phyloP scores from a whole-genome alignment of 164 flowering plant species.

The Paratinospora sagittata region DNA sequence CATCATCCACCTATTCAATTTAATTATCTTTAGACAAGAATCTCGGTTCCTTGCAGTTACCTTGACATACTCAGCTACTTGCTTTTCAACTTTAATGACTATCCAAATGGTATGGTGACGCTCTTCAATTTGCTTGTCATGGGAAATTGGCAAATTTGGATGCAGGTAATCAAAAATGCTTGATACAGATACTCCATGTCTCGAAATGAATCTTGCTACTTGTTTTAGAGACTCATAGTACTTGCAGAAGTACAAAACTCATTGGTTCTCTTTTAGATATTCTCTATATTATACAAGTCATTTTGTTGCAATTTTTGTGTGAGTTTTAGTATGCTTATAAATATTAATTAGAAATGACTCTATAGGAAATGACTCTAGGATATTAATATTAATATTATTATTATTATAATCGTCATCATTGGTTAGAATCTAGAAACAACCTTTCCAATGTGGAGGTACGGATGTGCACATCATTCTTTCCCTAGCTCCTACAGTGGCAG shows the following conservation, averaged over 20 bases:
- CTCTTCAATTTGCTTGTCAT: constrained; percentile 87
- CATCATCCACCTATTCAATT: not conserved
- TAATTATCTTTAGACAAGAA: not conserved
- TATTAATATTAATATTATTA: too few species aligned
- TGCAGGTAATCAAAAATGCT: constrained; percentile 58
- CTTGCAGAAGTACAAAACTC: not conserved
- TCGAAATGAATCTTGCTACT: not conserved
- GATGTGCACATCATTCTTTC: too few species aligned
- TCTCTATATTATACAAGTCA: not conserved
- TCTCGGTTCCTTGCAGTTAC: constrained; percentile 14
- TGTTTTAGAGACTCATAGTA: not conserved
- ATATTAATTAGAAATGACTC: not conserved
- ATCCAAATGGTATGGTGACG: constrained; percentile 97
- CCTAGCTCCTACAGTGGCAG: too few species aligned
- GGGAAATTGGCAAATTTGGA: constrained; percentile 92
- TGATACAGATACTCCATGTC: not conserved
- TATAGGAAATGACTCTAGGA: not conserved
- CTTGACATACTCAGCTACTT: constrained; percentile 75
- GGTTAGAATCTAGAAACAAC: too few species aligned
- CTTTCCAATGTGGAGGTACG: too few species aligned
- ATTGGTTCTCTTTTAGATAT: not conserved
- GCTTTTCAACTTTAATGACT: constrained; percentile 96
- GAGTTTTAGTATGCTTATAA: not conserved
- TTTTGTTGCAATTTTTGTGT: not conserved
- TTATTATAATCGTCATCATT: too few species aligned